Evolutionary conservation across 208 protist species (phyloP), one percentile per base, ranked within the genome.

Genomic region (Angomonas deanei): DNA sequence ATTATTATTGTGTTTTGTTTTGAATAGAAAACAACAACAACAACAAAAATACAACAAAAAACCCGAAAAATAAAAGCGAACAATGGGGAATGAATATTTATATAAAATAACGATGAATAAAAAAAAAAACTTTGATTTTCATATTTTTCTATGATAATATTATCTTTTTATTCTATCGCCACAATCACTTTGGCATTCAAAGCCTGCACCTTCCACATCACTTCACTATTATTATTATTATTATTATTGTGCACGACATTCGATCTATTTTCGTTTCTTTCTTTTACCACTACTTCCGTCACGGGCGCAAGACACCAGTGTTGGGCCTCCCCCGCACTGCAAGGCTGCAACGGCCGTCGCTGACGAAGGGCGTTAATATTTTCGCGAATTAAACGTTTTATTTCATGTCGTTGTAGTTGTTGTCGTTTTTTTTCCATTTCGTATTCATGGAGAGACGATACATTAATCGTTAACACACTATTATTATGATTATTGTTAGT

Each of bases 121-220:
- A 59, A 53, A 31, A 61, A 13, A 47, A 50, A 31, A n/a, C 33
- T 48, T 10, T 15, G 36, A 26, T 4, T 30, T 33, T 24, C 39
- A 19, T 38, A 13, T 34, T 24, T 13, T n/a, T 47, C 2, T 24
- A 3, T 65, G 19, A 21, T 30, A n/a, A 1, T 19, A 0, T 34
- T 28, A 33, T 23, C 23, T 19, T 46, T 26, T 28, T 64, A 81
- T 47, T 81, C 75, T n/a, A 81, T 74, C 5, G 59, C 64, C 0
- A 81, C 69, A 31, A 81, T 76, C 11, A 70, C 46, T 50, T 81
- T 81, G 0, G 75, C 75, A 21, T 81, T 81, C 33, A 72, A 46
- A 6, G 67, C 66, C 47, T 78, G 72, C 61, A 78, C 67, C 56
- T 65, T 68, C 72, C 72, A 78, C 58, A 67, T 67, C 10, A 76